Conservation (phyloP, 768 basidiomycete genomes). For the Lepiota brunneoincarnata region DNA sequence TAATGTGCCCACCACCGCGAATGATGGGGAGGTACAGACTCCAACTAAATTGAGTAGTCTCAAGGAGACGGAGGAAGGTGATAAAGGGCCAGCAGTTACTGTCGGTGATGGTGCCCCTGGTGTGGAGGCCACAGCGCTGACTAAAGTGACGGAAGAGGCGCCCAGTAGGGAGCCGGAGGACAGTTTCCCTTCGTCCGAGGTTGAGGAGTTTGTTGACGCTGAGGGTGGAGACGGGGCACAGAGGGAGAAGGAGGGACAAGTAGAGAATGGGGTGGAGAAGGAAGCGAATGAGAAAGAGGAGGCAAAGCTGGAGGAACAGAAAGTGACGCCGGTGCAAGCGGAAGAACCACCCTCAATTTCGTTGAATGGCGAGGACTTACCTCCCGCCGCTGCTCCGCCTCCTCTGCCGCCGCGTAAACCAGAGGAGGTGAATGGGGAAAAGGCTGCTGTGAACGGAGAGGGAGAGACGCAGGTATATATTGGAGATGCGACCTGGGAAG, state of each 20-base stretch:
- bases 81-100: not conserved
- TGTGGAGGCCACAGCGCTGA: not conserved
- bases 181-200: conserved; percentile 1
- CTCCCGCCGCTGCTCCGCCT: conserved; percentile 5
- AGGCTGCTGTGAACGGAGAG: not conserved
- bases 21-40: conserved; percentile 1
- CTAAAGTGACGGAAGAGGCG: not conserved
- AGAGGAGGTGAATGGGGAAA: not conserved
- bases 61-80: conserved; percentile 6
- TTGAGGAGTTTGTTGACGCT: conserved; percentile 4
- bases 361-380: conserved; percentile 6
- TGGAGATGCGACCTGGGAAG: conserved; percentile 78
- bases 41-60: not conserved
- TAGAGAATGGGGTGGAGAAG: conserved; percentile 7
- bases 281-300: conserved; percentile 13
- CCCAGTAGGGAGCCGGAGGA: not conserved
- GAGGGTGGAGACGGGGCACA: not conserved
- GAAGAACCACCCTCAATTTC: not conserved
- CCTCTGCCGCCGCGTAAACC: conserved; percentile 1
- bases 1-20: not conserved
- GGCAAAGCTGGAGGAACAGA: not conserved
- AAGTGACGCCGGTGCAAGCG: not conserved
- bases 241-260: conserved; percentile 3
- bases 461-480: conserved; percentile 42
- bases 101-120: not conserved